Evolutionary conservation across 768 basidiomycete species (phyloP), one percentile per base, ranked within the genome.

Genomic region (Mycena albidolilacea): DNA sequence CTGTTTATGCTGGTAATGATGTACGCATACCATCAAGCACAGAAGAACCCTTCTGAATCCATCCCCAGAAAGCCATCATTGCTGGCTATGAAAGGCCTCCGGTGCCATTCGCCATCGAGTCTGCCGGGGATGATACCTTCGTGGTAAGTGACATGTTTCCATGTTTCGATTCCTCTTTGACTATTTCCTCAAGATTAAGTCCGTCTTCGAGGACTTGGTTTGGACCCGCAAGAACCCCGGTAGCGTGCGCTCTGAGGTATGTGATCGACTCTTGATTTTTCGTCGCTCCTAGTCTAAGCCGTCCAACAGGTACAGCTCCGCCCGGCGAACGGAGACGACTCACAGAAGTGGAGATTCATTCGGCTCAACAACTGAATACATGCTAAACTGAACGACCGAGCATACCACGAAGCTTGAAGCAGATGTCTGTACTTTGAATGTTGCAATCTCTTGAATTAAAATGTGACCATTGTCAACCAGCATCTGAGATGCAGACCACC

Each of bases 371-470:
- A 23, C 23, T 23, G 23, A 23, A 23, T 23, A 23, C 23, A 23
- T 23, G 23, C 23, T 2, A 23, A 46, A 55, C 54, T 5, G 54
- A 55, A 55, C 23, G 54, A 55, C 30, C 54, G 23, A 55, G 12
- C 23, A 23, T 55, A 55, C 54, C 21, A 55, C 54, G 23, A 55
- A 55, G n/a, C 30, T 23, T 10, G 30, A 55, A 23, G 23, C 23
- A 23, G 23, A 23, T 23, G 23, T 23, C 23, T 23, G 23, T 23
- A 23, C 23, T 55, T 55, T 55, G 54, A 55, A 55, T 55, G 54
- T 55, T 55, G 23, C 23, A 35, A 55, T 55, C 7, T 55, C 54
- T 21, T 55, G 54, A 35, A 55, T 55, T 55, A 23, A 55, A 55
- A 55, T 55, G 54, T 55, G 9, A 55, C 54, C 23, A 12, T 11